phyloP scores from a whole-genome alignment of 1,284 basidiomycete genomes.

The Apiotrichum mycotoxinovorans region DNA sequence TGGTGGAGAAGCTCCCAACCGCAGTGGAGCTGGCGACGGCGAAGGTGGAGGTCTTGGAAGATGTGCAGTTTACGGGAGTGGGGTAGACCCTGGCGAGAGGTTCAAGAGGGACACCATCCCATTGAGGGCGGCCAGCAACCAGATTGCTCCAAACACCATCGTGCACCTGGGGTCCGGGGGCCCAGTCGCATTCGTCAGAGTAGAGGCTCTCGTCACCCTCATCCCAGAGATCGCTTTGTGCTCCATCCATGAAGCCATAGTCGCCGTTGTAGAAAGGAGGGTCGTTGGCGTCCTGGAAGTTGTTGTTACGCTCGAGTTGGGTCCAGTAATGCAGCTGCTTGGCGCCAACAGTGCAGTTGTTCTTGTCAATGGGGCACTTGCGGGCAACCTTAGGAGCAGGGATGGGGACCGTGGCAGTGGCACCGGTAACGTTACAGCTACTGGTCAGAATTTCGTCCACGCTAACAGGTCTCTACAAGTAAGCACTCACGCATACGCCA shows the following conservation, averaged over 20 bases:
- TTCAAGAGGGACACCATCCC: not conserved
- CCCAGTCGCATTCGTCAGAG: not conserved
- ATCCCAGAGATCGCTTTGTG: conserved; percentile 49
- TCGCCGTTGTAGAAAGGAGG: conserved; percentile 38
- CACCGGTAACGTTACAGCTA: conserved; percentile 43
- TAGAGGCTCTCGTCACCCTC: not conserved
- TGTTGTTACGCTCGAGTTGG: conserved; percentile 51
- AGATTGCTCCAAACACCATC: not conserved
- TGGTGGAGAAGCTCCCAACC: conserved; percentile 3
- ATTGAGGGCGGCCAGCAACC: not conserved
- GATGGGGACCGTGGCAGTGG: conserved; percentile 28
- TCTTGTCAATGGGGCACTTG: conserved; percentile 8
- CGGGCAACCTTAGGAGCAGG: conserved; percentile 26
- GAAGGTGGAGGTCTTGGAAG: not conserved
- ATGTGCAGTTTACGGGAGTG: not conserved
- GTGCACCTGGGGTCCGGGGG: not conserved
- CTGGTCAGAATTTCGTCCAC: not conserved
- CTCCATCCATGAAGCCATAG: conserved; percentile 50
- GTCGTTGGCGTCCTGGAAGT: conserved; percentile 49
- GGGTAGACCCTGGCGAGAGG: not conserved
- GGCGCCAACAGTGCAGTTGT: conserved; percentile 28
- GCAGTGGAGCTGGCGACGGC: not conserved
- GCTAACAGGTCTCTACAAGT: not conserved
- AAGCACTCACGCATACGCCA: not conserved
- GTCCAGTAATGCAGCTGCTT: conserved; percentile 39